Percentiles rank a stretch among this genome's conserved stretches.
These are phyloP conservation scores for Ailanthus altissimus DNA, from an alignment of 345 rosid genomes.

Conservation along the genomic window DNA sequence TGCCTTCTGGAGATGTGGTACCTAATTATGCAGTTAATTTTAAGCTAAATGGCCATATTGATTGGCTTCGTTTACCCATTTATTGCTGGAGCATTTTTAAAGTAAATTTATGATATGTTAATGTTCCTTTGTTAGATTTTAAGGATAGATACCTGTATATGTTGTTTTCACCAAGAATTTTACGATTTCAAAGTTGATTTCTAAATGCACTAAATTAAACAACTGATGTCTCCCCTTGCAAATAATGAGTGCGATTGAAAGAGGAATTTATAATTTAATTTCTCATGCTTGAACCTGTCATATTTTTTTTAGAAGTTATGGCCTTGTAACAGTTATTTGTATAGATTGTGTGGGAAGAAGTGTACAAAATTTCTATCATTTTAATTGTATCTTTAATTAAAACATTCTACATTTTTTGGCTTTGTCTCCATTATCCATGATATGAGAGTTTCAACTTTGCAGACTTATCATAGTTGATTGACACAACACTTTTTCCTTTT, in stretches of 20 bases:
- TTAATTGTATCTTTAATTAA: constrained; percentile 19
- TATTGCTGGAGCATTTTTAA: neutral
- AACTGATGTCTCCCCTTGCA: neutral
- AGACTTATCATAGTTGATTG: constrained; percentile 15
- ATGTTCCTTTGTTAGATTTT: neutral
- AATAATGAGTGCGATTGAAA: neutral
- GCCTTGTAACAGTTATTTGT: neutral
- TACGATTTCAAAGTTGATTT: neutral
- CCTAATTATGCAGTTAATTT: neutral
- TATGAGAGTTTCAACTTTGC: neutral
- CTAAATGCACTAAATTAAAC: neutral
- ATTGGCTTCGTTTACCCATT: neutral
- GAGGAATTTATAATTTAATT: neutral
- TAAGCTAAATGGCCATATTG: neutral
- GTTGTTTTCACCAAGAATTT: neutral
- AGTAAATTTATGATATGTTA: neutral
- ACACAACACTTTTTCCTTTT: constrained; percentile 15
- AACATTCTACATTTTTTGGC: neutral
- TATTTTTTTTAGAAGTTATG: neutral
- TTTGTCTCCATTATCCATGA: constrained; percentile 8
- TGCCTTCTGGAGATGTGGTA: neutral
- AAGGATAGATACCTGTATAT: neutral
- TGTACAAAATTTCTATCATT: neutral
- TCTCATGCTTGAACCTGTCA: neutral
- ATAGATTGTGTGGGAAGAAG: neutral